phyloP scores from a whole-genome alignment of 768 basidiomycete species.

The Lactarius deliciosus region DNA sequence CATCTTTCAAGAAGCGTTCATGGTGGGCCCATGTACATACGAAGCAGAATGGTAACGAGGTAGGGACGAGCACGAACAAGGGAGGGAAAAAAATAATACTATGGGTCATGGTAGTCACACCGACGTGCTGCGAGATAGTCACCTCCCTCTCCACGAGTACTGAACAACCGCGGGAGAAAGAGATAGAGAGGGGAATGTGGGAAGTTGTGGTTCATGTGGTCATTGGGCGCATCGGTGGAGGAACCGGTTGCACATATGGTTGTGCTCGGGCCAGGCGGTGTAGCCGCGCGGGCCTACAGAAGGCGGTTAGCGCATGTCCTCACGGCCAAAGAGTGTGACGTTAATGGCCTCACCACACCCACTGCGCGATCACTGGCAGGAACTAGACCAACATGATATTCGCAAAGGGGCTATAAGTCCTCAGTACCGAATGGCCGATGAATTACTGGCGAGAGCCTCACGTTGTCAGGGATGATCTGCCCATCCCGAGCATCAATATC shows the following conservation, averaged over 20 bases:
- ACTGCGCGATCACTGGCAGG: constrained; percentile 18
- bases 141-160: background rate
- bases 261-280: constrained; percentile 25
- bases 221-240: constrained; percentile 1
- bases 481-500: constrained; percentile 17
- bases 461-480: constrained; percentile 22
- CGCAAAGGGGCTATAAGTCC: constrained; percentile 19
- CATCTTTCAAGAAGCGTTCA: background rate
- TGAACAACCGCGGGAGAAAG: background rate
- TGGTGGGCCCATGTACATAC: background rate
- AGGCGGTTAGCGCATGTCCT: background rate
- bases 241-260: constrained; percentile 24
- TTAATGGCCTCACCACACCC: constrained; percentile 13
- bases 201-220: background rate
- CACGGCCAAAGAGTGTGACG: background rate
- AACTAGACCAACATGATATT: constrained; percentile 23
- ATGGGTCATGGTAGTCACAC: background rate
- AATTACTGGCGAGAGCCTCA: background rate
- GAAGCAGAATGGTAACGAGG: background rate
- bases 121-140: background rate
- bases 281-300: constrained; percentile 27
- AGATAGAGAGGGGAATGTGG: background rate
- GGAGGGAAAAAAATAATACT: background rate
- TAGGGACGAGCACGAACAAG: background rate
- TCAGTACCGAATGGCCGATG: background rate